phyloP scores from a whole-genome alignment of 2,329 filamentous ascomycete genomes.

The Colletotrichum sp. region DNA sequence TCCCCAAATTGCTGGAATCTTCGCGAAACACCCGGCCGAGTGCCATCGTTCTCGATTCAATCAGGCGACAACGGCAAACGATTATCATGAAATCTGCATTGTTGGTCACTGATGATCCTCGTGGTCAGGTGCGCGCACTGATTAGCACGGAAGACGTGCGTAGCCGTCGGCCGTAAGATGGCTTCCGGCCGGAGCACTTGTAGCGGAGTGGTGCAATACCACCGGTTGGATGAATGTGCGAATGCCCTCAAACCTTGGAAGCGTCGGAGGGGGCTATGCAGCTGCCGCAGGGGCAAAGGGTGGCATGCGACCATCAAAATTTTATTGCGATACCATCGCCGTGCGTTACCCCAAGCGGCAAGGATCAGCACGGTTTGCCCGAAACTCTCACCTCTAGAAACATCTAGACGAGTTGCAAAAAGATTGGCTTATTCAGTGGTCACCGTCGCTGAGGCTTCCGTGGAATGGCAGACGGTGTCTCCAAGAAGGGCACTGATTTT shows the following conservation, averaged over 20 bases:
- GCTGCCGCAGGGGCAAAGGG: not conserved
- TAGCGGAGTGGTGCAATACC: not conserved
- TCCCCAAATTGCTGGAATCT: slow-evolving; percentile 2
- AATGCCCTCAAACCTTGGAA: not conserved
- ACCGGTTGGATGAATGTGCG: not conserved
- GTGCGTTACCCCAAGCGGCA: not conserved
- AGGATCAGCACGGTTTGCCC: not conserved
- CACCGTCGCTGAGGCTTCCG: not conserved
- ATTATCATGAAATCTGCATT: not conserved
- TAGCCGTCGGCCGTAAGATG: not conserved
- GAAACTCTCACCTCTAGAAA: not conserved
- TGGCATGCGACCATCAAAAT: not conserved
- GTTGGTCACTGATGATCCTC: not conserved
- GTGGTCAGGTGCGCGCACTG: not conserved
- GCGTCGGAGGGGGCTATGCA: not conserved
- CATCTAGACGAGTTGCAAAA: not conserved
- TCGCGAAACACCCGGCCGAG: slow-evolving; percentile 4
- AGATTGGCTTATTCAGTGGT: not conserved
- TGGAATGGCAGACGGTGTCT: not conserved
- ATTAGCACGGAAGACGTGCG: not conserved
- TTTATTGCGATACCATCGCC: not conserved
- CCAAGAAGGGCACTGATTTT: not conserved
- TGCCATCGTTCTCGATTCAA: not conserved
- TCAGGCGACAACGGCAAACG: not conserved
- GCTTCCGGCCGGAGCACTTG: not conserved